Evolutionary conservation across 2,329 filamentous ascomycete species (phyloP).

Genomic region (Phyllosticta citriasiana): DNA sequence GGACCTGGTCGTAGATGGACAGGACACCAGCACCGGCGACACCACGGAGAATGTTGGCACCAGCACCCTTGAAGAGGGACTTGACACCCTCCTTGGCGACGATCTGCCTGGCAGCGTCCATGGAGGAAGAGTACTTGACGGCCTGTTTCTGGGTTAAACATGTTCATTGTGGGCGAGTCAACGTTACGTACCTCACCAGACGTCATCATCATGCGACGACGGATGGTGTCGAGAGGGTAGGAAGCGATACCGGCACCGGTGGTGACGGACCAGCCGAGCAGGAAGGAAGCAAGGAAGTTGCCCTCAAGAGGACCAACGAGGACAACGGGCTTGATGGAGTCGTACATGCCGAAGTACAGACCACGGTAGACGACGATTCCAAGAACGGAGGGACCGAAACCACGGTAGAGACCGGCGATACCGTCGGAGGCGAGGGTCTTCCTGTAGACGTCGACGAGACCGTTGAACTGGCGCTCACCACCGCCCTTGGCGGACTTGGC

Average conservation of each 20-base stretch:
- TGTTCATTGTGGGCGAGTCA: not conserved
- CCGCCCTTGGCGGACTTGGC: conserved; percentile 95
- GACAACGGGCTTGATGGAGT: conserved; percentile 98
- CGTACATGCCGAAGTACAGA: conserved; percentile 99
- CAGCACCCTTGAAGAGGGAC: conserved; percentile 99
- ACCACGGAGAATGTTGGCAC: conserved; percentile 99
- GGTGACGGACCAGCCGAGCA: conserved; percentile 97
- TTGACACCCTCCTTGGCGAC: conserved; percentile 88
- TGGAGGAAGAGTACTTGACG: conserved; percentile 98
- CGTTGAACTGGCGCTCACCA: conserved; percentile 99
- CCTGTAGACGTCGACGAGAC: conserved; percentile 98
- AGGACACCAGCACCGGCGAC: conserved; percentile 99
- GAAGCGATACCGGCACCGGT: conserved; percentile 99
- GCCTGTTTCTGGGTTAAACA: conserved; percentile 48
- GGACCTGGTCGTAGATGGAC: conserved; percentile 99
- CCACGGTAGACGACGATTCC: conserved; percentile 99
- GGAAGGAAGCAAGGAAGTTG: conserved; percentile 99
- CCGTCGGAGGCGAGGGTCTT: conserved; percentile 98
- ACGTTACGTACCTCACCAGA: conserved; percentile 52
- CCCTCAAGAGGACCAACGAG: conserved; percentile 84
- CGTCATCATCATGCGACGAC: conserved; percentile 99
- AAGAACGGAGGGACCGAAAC: conserved; percentile 98
- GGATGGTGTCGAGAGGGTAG: conserved; percentile 99
- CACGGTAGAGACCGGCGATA: conserved; percentile 99
- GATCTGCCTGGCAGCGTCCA: conserved; percentile 95